Base-by-base conservation (phyloP, 2,329 filamentous ascomycete species). In the Alternaria gaisen region DNA sequence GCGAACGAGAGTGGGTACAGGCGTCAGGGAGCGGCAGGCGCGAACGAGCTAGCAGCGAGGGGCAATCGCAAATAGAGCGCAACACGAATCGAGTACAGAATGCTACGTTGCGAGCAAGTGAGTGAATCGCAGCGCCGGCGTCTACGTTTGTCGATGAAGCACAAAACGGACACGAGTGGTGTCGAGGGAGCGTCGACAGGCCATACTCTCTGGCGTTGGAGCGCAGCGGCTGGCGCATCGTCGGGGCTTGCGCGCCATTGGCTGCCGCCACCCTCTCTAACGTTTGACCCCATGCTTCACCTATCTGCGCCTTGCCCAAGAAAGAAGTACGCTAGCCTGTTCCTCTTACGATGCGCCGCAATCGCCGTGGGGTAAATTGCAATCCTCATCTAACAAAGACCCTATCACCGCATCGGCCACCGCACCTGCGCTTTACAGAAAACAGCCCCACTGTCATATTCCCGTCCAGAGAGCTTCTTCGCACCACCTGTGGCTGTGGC, bases 241-340 rank as follows among this genome's bases (percentile, higher is more conserved):
- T 52, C 54, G 47, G 18, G 36, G 44, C 57, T 51, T 52, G 58
- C 58, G 40, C 60, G 60, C 61, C 63, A 71, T 65, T 66, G 61
- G 68, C n/a, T 30, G 30, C 28, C 48, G 48, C 46, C 42, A 56
- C 61, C 58, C 48, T 42, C 58, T 55, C 47, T 41, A 40, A 30
- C 36, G 60, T 63, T 72, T 69, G 65, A 46, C 55, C 53, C 42
- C 60, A 58, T 65, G 63, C 66, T 61, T 60, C 69, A 72, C 40
- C 24, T 24, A 11, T 42, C 7, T 42, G 20, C 40, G 6, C 60
- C 65, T 61, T 47, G 34, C 72, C 66, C 56, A 54, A 67, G 16
- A 14, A 18, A 51, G 71, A 22, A 72, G 41, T 4, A 7, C 32
- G 63, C 73, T 76, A 76, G 56, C 73, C 68, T 68, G 65, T 72